A percentile compares a stretch with the other conserved stretches of the same genome.
These are phyloP conservation scores for Lasiodiplodia citricola DNA, from an alignment of 2,329 filamentous ascomycete genomes.

Conservation along the genomic window DNA sequence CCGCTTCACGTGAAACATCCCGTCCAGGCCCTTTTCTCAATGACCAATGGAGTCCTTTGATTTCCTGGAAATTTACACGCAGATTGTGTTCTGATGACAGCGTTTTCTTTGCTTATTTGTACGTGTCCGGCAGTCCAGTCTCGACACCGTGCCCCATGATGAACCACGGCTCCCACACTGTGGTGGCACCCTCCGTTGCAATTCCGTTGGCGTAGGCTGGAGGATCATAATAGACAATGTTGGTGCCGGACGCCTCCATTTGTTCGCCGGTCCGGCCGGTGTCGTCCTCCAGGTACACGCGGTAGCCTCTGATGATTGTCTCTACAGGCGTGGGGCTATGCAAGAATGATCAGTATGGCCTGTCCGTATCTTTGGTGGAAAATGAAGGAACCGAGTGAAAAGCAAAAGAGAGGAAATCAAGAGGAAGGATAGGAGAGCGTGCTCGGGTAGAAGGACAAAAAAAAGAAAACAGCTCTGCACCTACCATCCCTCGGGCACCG, in stretches of 20 bases:
- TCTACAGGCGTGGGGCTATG: slow-evolving; percentile 40
- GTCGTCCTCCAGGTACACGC: slow-evolving; percentile 53
- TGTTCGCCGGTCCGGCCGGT: slow-evolving; percentile 48
- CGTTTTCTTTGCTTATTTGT: neutral
- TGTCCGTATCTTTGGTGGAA: too few relatives aligned
- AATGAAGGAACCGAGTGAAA: too few relatives aligned
- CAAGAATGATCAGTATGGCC: neutral
- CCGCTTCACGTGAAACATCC: too few relatives aligned
- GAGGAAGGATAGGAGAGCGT: too few relatives aligned
- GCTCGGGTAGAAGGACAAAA: neutral
- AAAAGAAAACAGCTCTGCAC: neutral
- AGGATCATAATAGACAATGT: slow-evolving; percentile 44
- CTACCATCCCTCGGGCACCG: neutral
- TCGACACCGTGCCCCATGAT: slow-evolving; percentile 51
- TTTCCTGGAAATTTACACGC: too few relatives aligned
- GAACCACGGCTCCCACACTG: slow-evolving; percentile 57
- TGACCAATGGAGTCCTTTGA: too few relatives aligned
- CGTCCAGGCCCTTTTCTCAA: too few relatives aligned
- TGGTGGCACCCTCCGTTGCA: slow-evolving; percentile 49
- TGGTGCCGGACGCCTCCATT: slow-evolving; percentile 53
- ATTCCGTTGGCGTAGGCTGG: slow-evolving; percentile 49
- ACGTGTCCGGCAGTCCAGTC: slow-evolving; percentile 48
- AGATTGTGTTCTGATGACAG: too few relatives aligned
- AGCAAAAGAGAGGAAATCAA: too few relatives aligned
- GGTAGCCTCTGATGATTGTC: slow-evolving; percentile 54